Conservation (phyloP, 148 eudicot species). For the Pharnaceum exiguum region DNA sequence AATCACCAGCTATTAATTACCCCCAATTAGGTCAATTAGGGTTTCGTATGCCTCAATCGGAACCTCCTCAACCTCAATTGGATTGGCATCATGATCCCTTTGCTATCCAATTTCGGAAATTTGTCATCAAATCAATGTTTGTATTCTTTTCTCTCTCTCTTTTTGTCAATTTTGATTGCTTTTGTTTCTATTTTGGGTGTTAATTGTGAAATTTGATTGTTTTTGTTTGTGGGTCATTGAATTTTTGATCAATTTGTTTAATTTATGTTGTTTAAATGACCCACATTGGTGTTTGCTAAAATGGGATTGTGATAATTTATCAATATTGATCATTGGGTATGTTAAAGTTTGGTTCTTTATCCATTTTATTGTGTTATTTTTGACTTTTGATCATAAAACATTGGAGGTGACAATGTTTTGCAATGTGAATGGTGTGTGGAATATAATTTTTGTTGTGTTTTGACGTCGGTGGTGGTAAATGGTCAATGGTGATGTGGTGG, state of each 20-base stretch:
- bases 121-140: constrained; percentile 6
- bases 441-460: too few relatives aligned
- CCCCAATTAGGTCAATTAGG: constrained; percentile 24
- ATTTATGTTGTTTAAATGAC: background rate
- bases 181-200: background rate
- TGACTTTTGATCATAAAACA: too few relatives aligned
- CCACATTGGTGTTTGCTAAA: constrained; percentile 13
- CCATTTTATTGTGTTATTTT: too few relatives aligned
- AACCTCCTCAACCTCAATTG: constrained; percentile 10
- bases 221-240: background rate
- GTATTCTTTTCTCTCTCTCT: constrained; percentile 1
- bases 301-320: background rate
- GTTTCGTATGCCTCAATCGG: constrained; percentile 19
- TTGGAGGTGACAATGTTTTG: too few relatives aligned
- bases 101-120: background rate
- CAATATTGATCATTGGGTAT: too few relatives aligned
- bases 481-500: too few relatives aligned
- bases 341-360: too few relatives aligned
- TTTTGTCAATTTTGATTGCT: background rate
- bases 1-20: constrained; percentile 14
- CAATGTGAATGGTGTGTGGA: too few relatives aligned
- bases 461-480: too few relatives aligned
- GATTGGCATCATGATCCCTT: constrained; percentile 25
- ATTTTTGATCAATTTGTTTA: too few relatives aligned
- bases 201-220: background rate